These are phyloP conservation scores for Penicillium pancosmium DNA, from an alignment of 495 filamentous ascomycete genomes.

Conservation along the genomic window DNA sequence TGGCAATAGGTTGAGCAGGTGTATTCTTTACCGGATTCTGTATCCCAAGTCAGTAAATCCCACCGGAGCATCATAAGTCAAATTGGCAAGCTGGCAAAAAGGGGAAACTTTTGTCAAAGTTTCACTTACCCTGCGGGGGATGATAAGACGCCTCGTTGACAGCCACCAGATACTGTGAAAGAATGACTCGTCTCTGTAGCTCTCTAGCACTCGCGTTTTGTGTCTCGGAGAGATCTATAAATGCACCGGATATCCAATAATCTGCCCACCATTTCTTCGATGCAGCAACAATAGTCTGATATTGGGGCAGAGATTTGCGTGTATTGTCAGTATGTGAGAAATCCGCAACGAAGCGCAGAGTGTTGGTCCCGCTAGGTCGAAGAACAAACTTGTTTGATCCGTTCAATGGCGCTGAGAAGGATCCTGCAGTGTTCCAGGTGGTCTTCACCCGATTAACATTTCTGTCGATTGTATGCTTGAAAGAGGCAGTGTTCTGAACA, in stretches of 20 bases:
- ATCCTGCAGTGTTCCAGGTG: constrained; percentile 1
- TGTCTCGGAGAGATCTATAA: constrained; percentile 10
- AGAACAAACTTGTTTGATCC: constrained; percentile 8
- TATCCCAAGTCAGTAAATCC: not conserved
- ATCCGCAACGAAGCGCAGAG: not conserved
- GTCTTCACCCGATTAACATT: not conserved
- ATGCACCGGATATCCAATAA: constrained; percentile 10
- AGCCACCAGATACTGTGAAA: constrained; percentile 16
- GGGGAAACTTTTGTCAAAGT: not conserved
- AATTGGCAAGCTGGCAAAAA: too few relatives aligned
- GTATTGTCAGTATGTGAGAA: not conserved
- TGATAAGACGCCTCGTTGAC: constrained; percentile 16
- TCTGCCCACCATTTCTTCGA: constrained; percentile 9
- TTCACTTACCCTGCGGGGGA: constrained; percentile 20
- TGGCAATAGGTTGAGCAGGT: not conserved
- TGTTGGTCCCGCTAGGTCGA: not conserved
- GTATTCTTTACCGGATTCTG: not conserved
- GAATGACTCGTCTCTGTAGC: constrained; percentile 9
- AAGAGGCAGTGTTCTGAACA: not conserved
- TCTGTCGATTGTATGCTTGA: constrained; percentile 6
- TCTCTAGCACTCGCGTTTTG: constrained; percentile 7
- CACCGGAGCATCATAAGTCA: too few relatives aligned
- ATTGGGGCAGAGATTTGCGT: not conserved
- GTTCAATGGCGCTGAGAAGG: not conserved
- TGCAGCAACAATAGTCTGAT: not conserved